Base-by-base conservation (phyloP, 148 eudicot genomes). In the Gaultheria prostrata region DNA sequence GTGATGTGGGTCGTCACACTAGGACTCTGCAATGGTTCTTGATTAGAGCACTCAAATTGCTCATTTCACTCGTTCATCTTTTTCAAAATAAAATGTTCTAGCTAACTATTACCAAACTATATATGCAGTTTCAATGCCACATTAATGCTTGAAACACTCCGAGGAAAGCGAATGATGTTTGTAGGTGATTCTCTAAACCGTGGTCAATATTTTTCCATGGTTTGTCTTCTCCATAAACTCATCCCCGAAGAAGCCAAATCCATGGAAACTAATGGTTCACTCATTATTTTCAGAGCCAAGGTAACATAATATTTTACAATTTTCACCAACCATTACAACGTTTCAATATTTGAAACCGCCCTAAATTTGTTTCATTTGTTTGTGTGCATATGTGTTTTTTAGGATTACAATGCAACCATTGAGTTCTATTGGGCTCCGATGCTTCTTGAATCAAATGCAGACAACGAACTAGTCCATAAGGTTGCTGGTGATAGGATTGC, bases 401-500 rank as follows among this genome's bases (percentile, higher is more conserved):
- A 95, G 98, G 96, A 93, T 46, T 93, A 97, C 87, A 97, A 95
- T 82, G 97, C 98, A 6, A 93, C 94, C 1, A 92, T 97, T 53
- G 99, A 97, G 85, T 94, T 94, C 89, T 97, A 97, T 85, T 97
- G 99, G 99, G 99, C 99, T 13, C 99, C 99, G 5, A 93, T 97
- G 77, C 91, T 97, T 39, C 89, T 97, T 0, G 99, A 93, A 86
- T 94, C 98, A 51, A 97, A 97, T 85, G 86, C 98, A 0, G 99
- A 97, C 73, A 91, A 94, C 82, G 96, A 98, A 5, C 85, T 91
- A 1, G 67, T 86, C 56, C 99, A 97, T 78, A 81, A 96, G 70
- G 76, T 95, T 81, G 72, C 91, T 8, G n/a, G n/a, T n/a, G 98
- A 97, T 71, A 89, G 99, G 86, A 49, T 94, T 8, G 95, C 95